Base-by-base conservation (phyloP, 306 rosid species). In the Cucurbita pepo region DNA sequence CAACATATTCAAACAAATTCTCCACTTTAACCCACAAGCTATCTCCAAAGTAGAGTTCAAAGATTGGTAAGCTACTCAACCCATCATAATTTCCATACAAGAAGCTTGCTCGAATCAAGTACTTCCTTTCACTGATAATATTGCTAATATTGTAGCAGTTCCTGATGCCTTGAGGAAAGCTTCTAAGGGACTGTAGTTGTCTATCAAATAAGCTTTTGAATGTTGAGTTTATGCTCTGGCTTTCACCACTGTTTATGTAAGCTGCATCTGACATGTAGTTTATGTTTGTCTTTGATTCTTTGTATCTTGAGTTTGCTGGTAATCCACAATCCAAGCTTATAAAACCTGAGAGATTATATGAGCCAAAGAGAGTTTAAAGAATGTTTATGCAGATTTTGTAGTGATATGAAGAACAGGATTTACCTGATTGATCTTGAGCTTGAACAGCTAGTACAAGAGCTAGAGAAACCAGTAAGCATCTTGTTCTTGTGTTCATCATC, bases 81-180 rank as follows among this genome's bases (percentile, higher is more conserved):
- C 77, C 77, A 21, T 81, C 84, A 10, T 83, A 88, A 11, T 82
- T 81, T 1, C 85, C 87, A 56, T 87, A 85, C 1, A 74, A 4
- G 40, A 87, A 82, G 21, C 2, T 11, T 34, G 87, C 87, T 50
- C 85, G 73, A 5, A 88, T 72, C 19, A 84, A 25, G 38, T 77
- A 86, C 0, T 21, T 73, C 14, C 43, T 79, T 8, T 53, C 19
- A 15, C 1, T 74, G 0, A 40, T 51, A 6, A 74, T 44, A 56
- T 30, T 30, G 51, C 48, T 45, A 69, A 88, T 56, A 0, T 18
- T 55, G 73, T 88, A 85, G 43, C 92, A 88, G n/a, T 83, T 82
- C 52, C 80, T 54, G 0, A 1, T 37, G 53, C 85, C 88, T 5
- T 56, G 12, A 0, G 86, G 84, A 59, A 87, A 83, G 70, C 79